These are phyloP conservation scores for Polytrichum formosum DNA, from an alignment of 225 moss, liverwort and hornwort genomes.

Conservation along the genomic window DNA sequence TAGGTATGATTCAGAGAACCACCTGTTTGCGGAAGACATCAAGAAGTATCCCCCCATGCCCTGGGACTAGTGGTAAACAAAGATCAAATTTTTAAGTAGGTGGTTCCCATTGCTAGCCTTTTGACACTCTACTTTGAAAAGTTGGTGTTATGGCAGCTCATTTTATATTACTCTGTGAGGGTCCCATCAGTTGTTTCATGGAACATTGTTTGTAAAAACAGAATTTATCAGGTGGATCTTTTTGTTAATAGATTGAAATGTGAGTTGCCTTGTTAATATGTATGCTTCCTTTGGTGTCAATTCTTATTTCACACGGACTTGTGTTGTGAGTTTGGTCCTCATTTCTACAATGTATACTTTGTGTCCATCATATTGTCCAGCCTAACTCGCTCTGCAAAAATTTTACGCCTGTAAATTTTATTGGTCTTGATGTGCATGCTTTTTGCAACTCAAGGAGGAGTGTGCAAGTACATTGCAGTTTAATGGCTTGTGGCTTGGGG, in stretches of 20 bases:
- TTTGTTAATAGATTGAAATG: slow-evolving; percentile 13
- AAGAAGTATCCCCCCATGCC: not conserved
- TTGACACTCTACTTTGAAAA: slow-evolving; percentile 1
- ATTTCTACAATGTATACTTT: too few relatives aligned
- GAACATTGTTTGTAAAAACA: slow-evolving; percentile 6
- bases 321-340: too few relatives aligned
- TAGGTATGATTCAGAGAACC: slow-evolving; percentile 21
- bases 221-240: not conserved
- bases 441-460: too few relatives aligned
- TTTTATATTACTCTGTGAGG: slow-evolving; percentile 5
- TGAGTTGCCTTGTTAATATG: too few relatives aligned
- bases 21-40: slow-evolving; percentile 20
- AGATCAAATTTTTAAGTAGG: not conserved
- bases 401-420: too few relatives aligned
- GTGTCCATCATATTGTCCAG: too few relatives aligned
- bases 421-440: too few relatives aligned
- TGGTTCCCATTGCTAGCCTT: slow-evolving; percentile 2
- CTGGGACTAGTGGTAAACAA: not conserved
- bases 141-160: slow-evolving; percentile 3
- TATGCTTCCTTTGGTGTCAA: too few relatives aligned
- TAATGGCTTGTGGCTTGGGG: too few relatives aligned
- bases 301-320: too few relatives aligned
- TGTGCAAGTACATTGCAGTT: too few relatives aligned
- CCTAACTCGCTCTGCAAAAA: too few relatives aligned
- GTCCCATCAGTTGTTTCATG: slow-evolving; percentile 7